phyloP scores from a whole-genome alignment of 805 yeast species.

The Candida berthetii region DNA sequence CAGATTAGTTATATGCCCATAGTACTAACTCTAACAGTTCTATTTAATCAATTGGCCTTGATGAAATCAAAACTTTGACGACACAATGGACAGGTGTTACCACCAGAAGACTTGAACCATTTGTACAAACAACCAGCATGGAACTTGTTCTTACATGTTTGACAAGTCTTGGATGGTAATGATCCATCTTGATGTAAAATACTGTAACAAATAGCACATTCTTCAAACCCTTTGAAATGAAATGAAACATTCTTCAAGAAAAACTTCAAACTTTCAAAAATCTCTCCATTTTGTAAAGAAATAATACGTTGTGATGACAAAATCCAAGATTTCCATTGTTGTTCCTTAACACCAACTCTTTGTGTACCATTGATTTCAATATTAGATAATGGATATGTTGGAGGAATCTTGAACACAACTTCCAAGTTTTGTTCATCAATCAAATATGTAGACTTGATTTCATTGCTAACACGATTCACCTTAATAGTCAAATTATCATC shows the following conservation, averaged over 20 bases:
- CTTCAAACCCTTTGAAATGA: slow-evolving; percentile 92
- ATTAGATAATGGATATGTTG: slow-evolving; percentile 69
- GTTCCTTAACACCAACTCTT: slow-evolving; percentile 84
- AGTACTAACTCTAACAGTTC: too few species aligned
- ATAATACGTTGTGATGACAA: slow-evolving; percentile 84
- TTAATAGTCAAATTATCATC: slow-evolving; percentile 45
- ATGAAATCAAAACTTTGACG: slow-evolving; percentile 57
- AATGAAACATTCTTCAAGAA: slow-evolving; percentile 61
- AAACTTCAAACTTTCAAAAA: slow-evolving; percentile 33
- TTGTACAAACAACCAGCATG: slow-evolving; percentile 94
- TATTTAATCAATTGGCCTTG: too few species aligned
- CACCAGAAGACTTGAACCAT: slow-evolving; percentile 95
- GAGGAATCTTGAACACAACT: slow-evolving; percentile 68
- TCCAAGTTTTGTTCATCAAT: slow-evolving; percentile 89
- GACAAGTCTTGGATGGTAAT: slow-evolving; percentile 81
- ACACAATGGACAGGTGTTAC: slow-evolving; percentile 93
- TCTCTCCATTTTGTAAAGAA: slow-evolving; percentile 65
- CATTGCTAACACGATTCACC: slow-evolving; percentile 54
- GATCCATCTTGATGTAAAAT: slow-evolving; percentile 82
- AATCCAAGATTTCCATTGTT: slow-evolving; percentile 93
- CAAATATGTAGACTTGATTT: slow-evolving; percentile 63
- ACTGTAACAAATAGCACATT: slow-evolving; percentile 95
- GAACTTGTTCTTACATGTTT: slow-evolving; percentile 88
- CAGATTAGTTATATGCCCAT: too few species aligned
- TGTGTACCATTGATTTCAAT: slow-evolving; percentile 72